Evolutionary conservation across 202 grass and related monocot species (phyloP).

Genomic region (Bolboschoenoplectus hybrid): DNA sequence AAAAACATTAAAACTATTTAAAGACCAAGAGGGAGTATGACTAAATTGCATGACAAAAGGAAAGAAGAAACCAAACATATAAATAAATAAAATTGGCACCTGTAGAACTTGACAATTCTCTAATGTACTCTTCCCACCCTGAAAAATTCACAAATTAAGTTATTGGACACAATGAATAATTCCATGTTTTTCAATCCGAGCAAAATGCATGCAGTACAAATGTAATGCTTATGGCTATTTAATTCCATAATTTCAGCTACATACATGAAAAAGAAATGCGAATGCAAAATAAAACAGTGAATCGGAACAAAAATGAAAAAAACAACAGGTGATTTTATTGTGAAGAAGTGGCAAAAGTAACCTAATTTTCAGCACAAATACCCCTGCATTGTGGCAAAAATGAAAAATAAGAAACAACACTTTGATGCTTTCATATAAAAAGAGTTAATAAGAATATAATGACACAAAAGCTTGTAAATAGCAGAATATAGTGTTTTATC

Average conservation of each 20-base stretch:
- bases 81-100: slow-evolving; percentile 43
- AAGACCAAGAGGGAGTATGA: neutral
- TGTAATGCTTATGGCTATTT: neutral
- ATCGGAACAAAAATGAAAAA: slow-evolving; percentile 16
- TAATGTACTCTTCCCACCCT: slow-evolving; percentile 96
- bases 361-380: slow-evolving; percentile 6
- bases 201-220: neutral
- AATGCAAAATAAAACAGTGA: neutral
- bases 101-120: slow-evolving; percentile 98
- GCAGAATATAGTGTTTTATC: neutral
- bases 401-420: neutral
- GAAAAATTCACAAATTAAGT: slow-evolving; percentile 40
- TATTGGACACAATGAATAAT: neutral
- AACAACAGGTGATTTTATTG: neutral
- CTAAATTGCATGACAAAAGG: neutral
- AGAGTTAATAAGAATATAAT: neutral
- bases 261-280: neutral
- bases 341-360: slow-evolving; percentile 9
- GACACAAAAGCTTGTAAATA: neutral
- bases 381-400: neutral
- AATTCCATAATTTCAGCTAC: neutral
- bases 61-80: neutral
- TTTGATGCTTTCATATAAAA: neutral
- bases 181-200: neutral
- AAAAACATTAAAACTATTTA: neutral